phyloP scores from a whole-genome alignment of 805 yeast species.

The Yarrowia sp. region DNA sequence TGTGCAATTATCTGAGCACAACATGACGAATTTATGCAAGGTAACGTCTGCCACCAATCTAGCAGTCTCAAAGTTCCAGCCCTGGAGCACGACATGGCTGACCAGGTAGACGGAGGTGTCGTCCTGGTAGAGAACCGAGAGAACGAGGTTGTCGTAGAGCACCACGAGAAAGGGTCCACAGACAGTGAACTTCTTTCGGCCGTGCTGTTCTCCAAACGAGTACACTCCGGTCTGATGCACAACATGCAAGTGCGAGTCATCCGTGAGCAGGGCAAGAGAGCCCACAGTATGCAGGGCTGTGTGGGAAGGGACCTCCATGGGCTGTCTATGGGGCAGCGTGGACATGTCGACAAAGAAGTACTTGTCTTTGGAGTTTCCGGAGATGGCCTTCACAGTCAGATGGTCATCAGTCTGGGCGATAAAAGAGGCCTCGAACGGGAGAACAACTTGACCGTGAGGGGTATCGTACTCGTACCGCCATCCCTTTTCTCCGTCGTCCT shows the following conservation, averaged over 20 bases:
- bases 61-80: conserved; percentile 13
- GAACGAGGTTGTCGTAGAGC: conserved; percentile 1
- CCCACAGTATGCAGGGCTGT: conserved; percentile 9
- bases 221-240: conserved; percentile 10
- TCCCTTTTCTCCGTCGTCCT: not conserved
- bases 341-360: conserved; percentile 9
- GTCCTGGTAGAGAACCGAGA: conserved; percentile 16
- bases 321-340: not conserved
- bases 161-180: conserved; percentile 15
- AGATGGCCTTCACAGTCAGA: not conserved
- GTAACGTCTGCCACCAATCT: conserved; percentile 20
- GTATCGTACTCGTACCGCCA: conserved; percentile 15
- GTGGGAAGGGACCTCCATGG: conserved; percentile 3
- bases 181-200: conserved; percentile 7
- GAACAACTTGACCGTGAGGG: not conserved
- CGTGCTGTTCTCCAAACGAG: conserved; percentile 16
- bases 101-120: not conserved
- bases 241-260: conserved; percentile 11
- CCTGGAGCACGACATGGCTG: conserved; percentile 5
- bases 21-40: conserved; percentile 24
- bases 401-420: conserved; percentile 14
- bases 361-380: not conserved
- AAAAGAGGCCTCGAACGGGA: conserved; percentile 10
- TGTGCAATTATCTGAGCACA: conserved; percentile 22
- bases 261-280: not conserved